A percentile compares a stretch with the other conserved stretches of the same genome.
Evolutionary conservation across 1,284 basidiomycete genomes (phyloP).

Genomic region (Malassezia sp.): DNA sequence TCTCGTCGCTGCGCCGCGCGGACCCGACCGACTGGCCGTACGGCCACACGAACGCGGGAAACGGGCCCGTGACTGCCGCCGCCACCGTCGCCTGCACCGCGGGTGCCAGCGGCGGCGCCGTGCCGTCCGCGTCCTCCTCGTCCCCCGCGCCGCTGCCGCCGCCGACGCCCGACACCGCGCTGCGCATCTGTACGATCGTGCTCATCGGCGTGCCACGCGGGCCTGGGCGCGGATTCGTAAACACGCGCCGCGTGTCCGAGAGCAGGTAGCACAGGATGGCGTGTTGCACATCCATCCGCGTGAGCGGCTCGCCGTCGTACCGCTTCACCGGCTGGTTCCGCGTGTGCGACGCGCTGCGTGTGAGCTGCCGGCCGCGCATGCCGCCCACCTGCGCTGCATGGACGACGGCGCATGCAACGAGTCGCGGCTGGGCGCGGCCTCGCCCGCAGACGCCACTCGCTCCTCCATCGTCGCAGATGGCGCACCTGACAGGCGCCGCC

Average conservation of each 20-base stretch:
- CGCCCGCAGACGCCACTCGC: too few relatives aligned
- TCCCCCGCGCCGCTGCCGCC: too few relatives aligned
- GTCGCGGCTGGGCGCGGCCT: too few relatives aligned
- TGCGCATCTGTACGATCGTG: slow-evolving; percentile 16
- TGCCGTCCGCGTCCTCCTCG: slow-evolving; percentile 6
- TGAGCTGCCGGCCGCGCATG: too few relatives aligned
- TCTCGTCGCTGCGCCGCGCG: slow-evolving; percentile 31
- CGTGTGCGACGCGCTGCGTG: slow-evolving; percentile 16
- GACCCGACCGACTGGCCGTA: slow-evolving; percentile 35
- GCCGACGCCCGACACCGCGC: too few relatives aligned
- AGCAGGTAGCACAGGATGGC: slow-evolving; percentile 71
- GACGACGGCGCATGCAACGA: too few relatives aligned
- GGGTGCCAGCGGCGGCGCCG: slow-evolving; percentile 3
- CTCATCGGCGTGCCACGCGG: slow-evolving; percentile 13
- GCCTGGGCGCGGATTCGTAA: slow-evolving; percentile 54
- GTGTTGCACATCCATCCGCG: slow-evolving; percentile 61
- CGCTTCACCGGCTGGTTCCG: slow-evolving; percentile 43
- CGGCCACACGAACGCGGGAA: slow-evolving; percentile 35
- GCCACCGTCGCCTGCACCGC: slow-evolving; percentile 12
- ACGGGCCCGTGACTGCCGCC: slow-evolving; percentile 6
- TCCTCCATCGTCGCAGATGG: too few relatives aligned
- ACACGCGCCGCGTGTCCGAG: slow-evolving; percentile 58
- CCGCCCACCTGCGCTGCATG: too few relatives aligned
- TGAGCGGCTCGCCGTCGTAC: slow-evolving; percentile 40
- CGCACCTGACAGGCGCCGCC: too few relatives aligned